These are phyloP conservation scores for Pseudocercospora crystallina DNA, from an alignment of 2,329 filamentous ascomycete genomes.

Conservation along the genomic window DNA sequence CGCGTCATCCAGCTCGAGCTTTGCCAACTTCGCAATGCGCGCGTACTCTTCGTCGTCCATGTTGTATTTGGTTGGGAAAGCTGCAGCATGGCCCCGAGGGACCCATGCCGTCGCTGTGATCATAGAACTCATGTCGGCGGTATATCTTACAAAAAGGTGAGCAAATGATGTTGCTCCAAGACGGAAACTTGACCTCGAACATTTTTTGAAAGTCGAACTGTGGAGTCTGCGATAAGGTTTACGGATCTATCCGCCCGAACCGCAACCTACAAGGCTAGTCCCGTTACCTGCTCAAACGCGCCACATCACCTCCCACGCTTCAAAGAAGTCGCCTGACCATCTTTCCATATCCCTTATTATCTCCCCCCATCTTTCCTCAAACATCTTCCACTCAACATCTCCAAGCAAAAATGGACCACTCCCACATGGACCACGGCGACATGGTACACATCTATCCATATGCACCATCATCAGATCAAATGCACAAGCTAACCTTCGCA, in stretches of 20 bases:
- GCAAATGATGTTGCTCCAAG: not conserved
- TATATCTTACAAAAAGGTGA: not conserved
- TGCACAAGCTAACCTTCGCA: too few species aligned
- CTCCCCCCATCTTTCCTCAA: too few species aligned
- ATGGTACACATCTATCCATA: not conserved
- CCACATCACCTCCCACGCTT: too few species aligned
- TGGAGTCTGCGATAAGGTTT: too few species aligned
- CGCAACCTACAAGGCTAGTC: not conserved
- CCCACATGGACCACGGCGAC: conserved; percentile 21
- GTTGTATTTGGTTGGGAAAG: conserved; percentile 50
- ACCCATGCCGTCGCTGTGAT: conserved; percentile 56
- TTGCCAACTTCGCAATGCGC: conserved; percentile 52
- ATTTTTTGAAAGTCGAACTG: too few species aligned
- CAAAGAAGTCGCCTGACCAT: too few species aligned
- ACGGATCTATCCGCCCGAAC: too few species aligned
- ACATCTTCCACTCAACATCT: conserved; percentile 1
- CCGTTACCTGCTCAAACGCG: too few species aligned
- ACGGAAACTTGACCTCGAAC: too few species aligned
- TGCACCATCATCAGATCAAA: too few species aligned
- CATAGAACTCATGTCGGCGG: conserved; percentile 51
- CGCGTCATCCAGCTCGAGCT: conserved; percentile 80
- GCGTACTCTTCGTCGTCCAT: conserved; percentile 55
- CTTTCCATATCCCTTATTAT: too few species aligned
- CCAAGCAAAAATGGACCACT: conserved; percentile 22
- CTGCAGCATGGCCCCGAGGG: conserved; percentile 51